Base-by-base conservation (phyloP, 2,329 filamentous ascomycete species). In the Domatiomyces globalis region DNA sequence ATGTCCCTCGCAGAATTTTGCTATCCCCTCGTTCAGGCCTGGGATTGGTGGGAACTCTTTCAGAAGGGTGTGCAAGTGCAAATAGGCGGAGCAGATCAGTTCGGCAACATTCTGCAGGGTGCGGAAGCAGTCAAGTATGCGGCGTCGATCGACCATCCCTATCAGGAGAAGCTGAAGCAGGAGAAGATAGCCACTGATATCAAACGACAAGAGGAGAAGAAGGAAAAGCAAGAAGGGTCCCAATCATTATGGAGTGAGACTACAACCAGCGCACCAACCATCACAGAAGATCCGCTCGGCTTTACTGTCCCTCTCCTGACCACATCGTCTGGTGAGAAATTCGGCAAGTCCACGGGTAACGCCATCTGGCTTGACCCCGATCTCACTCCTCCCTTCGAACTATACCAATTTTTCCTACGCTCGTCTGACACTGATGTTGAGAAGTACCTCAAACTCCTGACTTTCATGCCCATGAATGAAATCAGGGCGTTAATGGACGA, bases 21-120 rank as follows among this genome's bases (percentile, higher is more conserved):
- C 43, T 98, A 98, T 63, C 92, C 94, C 1, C 70, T 98, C 15
- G 79, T 96, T 61, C 92, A 98, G 66, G 88, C 84, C 19, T 96
- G 89, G 84, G 92, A 98, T 66, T 98, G 89, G 79, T 96, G 87
- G 86, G 76, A 85, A 60, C 77, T 96, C 70, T 94, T 85, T 68
- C 75, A 78, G 20, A 77, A 75, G 49, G 74, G 77, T 46, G 75
- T 88, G 8, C 83, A 89, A 63, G 78, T 96, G 65, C 88, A 98
- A 69, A 86, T 98, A 49, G 92, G 92, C 52, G 92, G 92, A 42
- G 88, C 88, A 5, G 92, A 98, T 65, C 92, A 98, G 69, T 96
- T 84, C 65, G 92, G 92, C 56, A 98, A 98, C 68, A 96, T 98
- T 58, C 78, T 94, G 25, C 82, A 89, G 10, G 92, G 92, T 47